Evolutionary conservation across 2,329 filamentous ascomycete species (phyloP), one percentile per base, ranked within the genome.

Genomic region (Nigrospora osmanthi): DNA sequence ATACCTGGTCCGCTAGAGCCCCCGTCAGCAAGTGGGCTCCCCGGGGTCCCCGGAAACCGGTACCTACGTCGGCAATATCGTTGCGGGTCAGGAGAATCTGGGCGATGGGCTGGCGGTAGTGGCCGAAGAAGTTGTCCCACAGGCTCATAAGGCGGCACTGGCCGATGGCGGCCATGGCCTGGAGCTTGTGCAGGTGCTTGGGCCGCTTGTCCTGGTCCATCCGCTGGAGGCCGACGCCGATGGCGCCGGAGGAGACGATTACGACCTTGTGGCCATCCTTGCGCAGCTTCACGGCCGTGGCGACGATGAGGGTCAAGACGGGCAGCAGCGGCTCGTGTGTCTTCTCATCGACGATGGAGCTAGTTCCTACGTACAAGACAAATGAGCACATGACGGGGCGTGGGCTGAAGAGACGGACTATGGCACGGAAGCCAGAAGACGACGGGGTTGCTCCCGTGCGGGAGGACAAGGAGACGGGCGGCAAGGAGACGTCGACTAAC

Each of bases 341-440:
- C 61, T 83, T 86, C 64, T 98, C 93, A 68, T 97, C 89, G 52
- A 98, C 90, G 55, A 98, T 97, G n/a, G 93, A 97, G 66, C 89
- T 96, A 39, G 93, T 97, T 57, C 93, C 93, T 98, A 55, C 49
- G n/a, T 31, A 32, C 40, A 31, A 39, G 28, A 42, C 40, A n/a
- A 16, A 33, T 31, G n/a, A 15, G 30, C 23, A 28, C 23, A 28
- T 28, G 23, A 28, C 23, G 23, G 23, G 23, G 23, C 6, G 23
- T 7, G 23, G 23, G 23, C 23, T 7, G 23, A 28, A 10, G 23
- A 28, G 23, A 28, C 23, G n/a, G n/a, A n/a, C n/a, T n/a, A n/a
- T n/a, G n/a, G n/a, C 23, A 28, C 2, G 23, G 10, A 28, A 28
- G 23, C 23, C 23, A 28, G 23, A 28, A 6, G 23, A 28, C 9